Evolutionary conservation across 345 rosid genomes (phyloP), one percentile per base, ranked within the genome.

Genomic region (Physaria fendleri): DNA sequence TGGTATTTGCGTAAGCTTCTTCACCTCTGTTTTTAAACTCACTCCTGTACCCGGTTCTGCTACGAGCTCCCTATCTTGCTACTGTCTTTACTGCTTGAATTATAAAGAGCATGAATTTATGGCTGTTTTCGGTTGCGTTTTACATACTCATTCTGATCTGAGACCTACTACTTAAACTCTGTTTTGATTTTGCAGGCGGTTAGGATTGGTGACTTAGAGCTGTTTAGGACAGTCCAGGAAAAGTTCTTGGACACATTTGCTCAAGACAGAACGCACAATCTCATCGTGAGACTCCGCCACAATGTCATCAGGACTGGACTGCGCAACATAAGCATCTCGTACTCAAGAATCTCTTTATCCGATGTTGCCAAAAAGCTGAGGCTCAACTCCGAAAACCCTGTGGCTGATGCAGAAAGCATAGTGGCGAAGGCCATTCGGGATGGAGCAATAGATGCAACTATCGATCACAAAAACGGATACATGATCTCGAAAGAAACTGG

Each of bases 401-500:
- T 86, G 22, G 88, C 88, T 0, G 95, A 86, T 65, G 92, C 92
- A 8, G 88, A 90, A 60, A 86, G 97, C 73, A 82, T 86, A 5
- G 87, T 87, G 27, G 65, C 96, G 8, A 92, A 88, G 75, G 95
- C 93, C 34, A 85, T 92, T 16, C 74, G 88, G 8, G 98, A 88
- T 54, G 95, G 88, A 48, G 95, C 96, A 1, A 85, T 88, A 8
- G 98, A 91, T 55, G 95, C 95, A 2, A 84, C 83, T 32, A 39
- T 84, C 32, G 98, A 88, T 65, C 96, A 75, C 60, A 71, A 78
- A 4, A 88, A 76, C 8, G 84, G 83, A 13, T 85, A 78, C 59
- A 84, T 82, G 93, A 80, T 86, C 4, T 88, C 97, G 2, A 86
- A 83, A 72, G 96, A 88, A 63, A 84, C 97, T 0, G 91, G 90